Conservation (phyloP, 495 filamentous ascomycete genomes). For the Lasiosphaeriaceae sp. region DNA sequence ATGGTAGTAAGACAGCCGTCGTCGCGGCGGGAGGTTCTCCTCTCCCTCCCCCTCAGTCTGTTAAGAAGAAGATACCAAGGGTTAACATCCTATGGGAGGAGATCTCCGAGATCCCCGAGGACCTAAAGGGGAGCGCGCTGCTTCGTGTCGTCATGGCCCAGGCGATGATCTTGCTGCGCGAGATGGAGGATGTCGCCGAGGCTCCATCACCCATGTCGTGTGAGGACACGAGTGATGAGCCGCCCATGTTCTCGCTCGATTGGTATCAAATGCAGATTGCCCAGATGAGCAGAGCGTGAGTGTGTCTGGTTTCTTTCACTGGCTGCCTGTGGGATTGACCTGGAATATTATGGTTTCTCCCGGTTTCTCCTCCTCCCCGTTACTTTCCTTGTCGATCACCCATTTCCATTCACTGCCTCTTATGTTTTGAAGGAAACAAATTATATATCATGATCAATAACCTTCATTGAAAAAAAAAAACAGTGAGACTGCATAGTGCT, state of each 20-base stretch:
- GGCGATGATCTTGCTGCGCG: conserved; percentile 16
- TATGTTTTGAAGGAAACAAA: too few relatives aligned
- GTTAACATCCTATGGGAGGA: background rate
- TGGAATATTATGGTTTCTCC: too few relatives aligned
- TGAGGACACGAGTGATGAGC: background rate
- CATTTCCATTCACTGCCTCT: too few relatives aligned
- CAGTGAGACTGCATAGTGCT: too few relatives aligned
- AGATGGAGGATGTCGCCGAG: conserved; percentile 17
- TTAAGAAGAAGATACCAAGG: conserved; percentile 3
- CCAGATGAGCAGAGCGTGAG: too few relatives aligned
- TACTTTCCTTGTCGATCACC: too few relatives aligned
- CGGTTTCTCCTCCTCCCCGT: too few relatives aligned
- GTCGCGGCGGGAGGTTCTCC: background rate
- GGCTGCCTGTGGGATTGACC: too few relatives aligned
- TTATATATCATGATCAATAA: too few relatives aligned
- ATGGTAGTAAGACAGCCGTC: background rate
- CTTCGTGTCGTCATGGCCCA: conserved; percentile 25
- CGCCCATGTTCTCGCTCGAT: background rate
- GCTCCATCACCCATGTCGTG: background rate
- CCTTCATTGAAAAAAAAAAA: too few relatives aligned
- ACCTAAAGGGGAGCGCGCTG: conserved; percentile 16
- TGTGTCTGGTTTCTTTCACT: too few relatives aligned
- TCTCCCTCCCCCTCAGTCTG: too few relatives aligned
- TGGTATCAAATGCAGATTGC: background rate
- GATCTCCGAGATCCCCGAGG: conserved; percentile 16